Evolutionary conservation across 2,329 filamentous ascomycete species (phyloP).

Genomic region (Epichloe hybrida): DNA sequence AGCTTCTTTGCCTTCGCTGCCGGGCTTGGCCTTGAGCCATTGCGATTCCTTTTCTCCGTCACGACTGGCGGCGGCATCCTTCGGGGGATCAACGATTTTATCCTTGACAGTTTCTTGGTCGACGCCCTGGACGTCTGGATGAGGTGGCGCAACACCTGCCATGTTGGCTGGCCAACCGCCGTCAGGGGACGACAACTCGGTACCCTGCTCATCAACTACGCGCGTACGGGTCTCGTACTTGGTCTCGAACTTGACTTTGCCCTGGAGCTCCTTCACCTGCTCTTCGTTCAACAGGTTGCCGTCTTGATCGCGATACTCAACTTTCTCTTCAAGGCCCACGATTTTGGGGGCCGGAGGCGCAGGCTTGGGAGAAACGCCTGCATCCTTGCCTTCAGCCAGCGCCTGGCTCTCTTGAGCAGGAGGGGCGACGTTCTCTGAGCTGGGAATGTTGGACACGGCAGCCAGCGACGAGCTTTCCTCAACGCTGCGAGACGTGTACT

Average conservation of each 20-base stretch:
- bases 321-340: constrained; percentile 55
- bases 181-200: constrained; percentile 47
- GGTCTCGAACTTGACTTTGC: constrained; percentile 91
- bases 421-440: constrained; percentile 10
- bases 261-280: constrained; percentile 71
- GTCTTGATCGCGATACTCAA: constrained; percentile 72
- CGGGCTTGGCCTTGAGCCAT: constrained; percentile 43
- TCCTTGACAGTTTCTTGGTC: constrained; percentile 42
- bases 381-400: constrained; percentile 1
- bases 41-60: constrained; percentile 47
- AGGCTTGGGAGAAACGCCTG: constrained; percentile 35
- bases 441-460: constrained; percentile 15
- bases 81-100: constrained; percentile 24
- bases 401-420: neutral
- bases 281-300: constrained; percentile 78
- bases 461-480: constrained; percentile 15
- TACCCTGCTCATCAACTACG: constrained; percentile 65
- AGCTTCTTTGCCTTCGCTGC: constrained; percentile 48
- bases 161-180: constrained; percentile 25
- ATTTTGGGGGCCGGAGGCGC: constrained; percentile 35
- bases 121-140: constrained; percentile 47
- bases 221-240: constrained; percentile 90
- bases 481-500: constrained; percentile 7
- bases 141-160: constrained; percentile 39
- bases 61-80: constrained; percentile 33